Evolutionary conservation across 192 early-diverging fungal genomes (phyloP).

Genomic region (Coemansia sp.): DNA sequence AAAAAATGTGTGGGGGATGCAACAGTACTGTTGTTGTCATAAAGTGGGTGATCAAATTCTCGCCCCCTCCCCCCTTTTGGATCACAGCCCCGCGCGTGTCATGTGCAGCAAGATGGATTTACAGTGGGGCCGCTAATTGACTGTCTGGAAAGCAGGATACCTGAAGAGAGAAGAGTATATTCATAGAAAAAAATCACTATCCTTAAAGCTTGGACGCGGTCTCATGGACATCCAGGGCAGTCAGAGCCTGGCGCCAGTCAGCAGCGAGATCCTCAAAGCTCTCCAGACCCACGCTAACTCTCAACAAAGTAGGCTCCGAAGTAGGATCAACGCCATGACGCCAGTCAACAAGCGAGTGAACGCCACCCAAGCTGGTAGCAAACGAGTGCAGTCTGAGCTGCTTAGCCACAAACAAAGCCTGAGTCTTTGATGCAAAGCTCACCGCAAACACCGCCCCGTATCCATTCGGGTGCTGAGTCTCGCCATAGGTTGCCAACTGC

Average conservation of each 20-base stretch:
- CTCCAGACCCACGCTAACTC: constrained; percentile 72
- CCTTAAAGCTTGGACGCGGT: constrained; percentile 17
- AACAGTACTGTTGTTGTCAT: not conserved
- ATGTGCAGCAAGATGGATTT: too few species aligned
- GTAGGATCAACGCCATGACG: constrained; percentile 50
- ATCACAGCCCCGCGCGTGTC: too few species aligned
- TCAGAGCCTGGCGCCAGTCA: constrained; percentile 59
- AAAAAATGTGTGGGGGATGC: not conserved
- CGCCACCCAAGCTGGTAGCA: constrained; percentile 67
- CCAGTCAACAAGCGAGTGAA: constrained; percentile 71
- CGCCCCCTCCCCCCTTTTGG: too few species aligned
- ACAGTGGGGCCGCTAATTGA: too few species aligned
- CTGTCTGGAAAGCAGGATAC: too few species aligned
- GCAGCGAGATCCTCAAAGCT: constrained; percentile 59
- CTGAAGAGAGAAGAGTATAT: not conserved
- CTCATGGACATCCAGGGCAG: constrained; percentile 31
- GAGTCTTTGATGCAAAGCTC: constrained; percentile 42
- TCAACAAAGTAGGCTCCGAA: constrained; percentile 49
- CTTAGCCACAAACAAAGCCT: constrained; percentile 53
- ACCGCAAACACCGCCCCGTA: constrained; percentile 46
- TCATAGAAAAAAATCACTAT: not conserved
- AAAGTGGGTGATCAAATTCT: too few species aligned
- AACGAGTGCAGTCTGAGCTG: constrained; percentile 49
- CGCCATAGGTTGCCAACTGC: constrained; percentile 24
- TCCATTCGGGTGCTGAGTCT: constrained; percentile 44